Conservation (phyloP, 2,329 filamentous ascomycete species). For the Verruconis gallopava region DNA sequence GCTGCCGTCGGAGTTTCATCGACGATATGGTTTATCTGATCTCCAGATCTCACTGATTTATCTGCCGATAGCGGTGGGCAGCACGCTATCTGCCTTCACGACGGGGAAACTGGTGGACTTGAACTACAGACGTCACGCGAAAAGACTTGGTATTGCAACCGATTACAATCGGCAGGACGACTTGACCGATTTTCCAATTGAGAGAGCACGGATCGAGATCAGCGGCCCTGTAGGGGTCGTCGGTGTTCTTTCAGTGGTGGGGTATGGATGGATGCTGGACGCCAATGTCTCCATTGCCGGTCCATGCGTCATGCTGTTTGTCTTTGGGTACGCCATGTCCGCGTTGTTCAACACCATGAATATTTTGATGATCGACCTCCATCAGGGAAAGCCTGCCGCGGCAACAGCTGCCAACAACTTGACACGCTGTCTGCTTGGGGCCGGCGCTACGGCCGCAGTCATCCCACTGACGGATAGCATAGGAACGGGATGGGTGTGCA, state of each 20-base stretch:
- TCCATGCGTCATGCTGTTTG: constrained; percentile 34
- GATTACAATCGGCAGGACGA: constrained; percentile 44
- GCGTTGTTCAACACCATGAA: constrained; percentile 42
- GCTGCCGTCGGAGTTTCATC: constrained; percentile 33
- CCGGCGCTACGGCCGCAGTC: constrained; percentile 45
- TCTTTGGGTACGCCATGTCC: constrained; percentile 43
- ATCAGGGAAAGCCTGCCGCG: constrained; percentile 45
- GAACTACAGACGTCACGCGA: constrained; percentile 59
- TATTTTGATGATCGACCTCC: constrained; percentile 30
- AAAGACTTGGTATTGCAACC: constrained; percentile 46
- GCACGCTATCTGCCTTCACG: constrained; percentile 24
- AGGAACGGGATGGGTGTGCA: constrained; percentile 42
- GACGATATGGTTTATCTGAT: constrained; percentile 34
- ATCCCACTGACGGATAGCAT: constrained; percentile 44
- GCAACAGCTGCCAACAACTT: constrained; percentile 53
- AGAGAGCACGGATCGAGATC: constrained; percentile 29
- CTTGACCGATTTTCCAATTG: constrained; percentile 40
- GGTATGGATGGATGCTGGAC: constrained; percentile 31
- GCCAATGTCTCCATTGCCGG: constrained; percentile 25
- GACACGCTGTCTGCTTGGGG: constrained; percentile 47
- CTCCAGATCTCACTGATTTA: constrained; percentile 32
- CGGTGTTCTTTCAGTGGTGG: constrained; percentile 22
- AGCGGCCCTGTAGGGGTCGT: constrained; percentile 25
- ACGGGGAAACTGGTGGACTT: constrained; percentile 50
- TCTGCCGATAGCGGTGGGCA: constrained; percentile 25